These are phyloP conservation scores for Calonectria hongkongensis DNA, from an alignment of 2,329 filamentous ascomycete species.

Conservation along the genomic window DNA sequence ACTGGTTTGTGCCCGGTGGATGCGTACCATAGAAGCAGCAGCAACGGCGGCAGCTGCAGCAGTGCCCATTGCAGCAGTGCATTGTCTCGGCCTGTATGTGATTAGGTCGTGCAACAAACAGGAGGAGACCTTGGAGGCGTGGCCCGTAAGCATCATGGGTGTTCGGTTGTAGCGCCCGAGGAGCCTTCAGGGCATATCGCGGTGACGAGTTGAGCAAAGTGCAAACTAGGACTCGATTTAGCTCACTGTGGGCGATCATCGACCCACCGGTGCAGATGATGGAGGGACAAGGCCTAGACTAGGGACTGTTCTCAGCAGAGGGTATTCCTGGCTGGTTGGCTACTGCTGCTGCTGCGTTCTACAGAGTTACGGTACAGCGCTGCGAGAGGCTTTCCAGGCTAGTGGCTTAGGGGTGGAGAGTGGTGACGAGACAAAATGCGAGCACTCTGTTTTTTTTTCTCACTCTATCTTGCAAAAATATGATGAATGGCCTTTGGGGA, in stretches of 20 bases:
- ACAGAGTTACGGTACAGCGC: not conserved
- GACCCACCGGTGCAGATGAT: slow-evolving; percentile 38
- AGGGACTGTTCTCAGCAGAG: slow-evolving; percentile 14
- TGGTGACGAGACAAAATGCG: slow-evolving; percentile 24
- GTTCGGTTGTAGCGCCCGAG: slow-evolving; percentile 16
- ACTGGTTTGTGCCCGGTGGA: slow-evolving; percentile 28
- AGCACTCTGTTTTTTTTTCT: slow-evolving; percentile 20
- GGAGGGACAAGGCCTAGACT: slow-evolving; percentile 27
- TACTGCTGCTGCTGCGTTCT: not conserved
- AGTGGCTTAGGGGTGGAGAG: slow-evolving; percentile 9
- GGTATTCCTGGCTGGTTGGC: slow-evolving; percentile 6
- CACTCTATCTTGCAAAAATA: slow-evolving; percentile 5
- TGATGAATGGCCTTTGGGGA: slow-evolving; percentile 3
- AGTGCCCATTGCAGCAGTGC: slow-evolving; percentile 26
- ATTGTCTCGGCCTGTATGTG: slow-evolving; percentile 12
- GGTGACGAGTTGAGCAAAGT: not conserved
- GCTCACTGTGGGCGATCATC: slow-evolving; percentile 37
- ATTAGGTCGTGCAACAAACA: slow-evolving; percentile 16
- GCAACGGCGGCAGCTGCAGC: slow-evolving; percentile 29
- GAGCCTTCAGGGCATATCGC: slow-evolving; percentile 16
- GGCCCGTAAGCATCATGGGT: slow-evolving; percentile 25
- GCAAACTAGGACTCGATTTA: slow-evolving; percentile 29
- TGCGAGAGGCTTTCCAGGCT: slow-evolving; percentile 1
- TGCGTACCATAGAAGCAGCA: slow-evolving; percentile 10
- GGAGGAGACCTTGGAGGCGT: slow-evolving; percentile 14